Base-by-base conservation (phyloP, 306 rosid species). In the Senna siamea region DNA sequence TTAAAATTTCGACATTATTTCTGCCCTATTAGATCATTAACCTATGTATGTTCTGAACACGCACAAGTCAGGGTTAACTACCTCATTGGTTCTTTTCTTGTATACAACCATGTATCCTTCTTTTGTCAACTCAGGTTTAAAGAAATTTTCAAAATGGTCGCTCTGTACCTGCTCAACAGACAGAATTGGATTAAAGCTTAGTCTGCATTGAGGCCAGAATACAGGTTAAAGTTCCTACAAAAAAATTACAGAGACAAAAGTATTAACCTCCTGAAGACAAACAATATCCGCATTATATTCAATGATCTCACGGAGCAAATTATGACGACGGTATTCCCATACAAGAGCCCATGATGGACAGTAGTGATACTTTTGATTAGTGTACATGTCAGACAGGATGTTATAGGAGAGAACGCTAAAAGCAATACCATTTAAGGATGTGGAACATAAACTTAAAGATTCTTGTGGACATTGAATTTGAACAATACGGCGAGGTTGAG, bases 221-320 rank as follows among this genome's bases (percentile, higher is more conserved):
- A 44, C 40, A 22, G 13, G 17, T 26, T 56, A 44, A 35, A 54
- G 32, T 11, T 3, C 40, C 72, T 18, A 53, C 30, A 53, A 13
- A 53, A 9, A 12, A 19, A 20, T 0, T 26, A 26, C 2, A 44
- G 28, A 66, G 70, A 66, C 20, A n/a, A n/a, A 13, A 50, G 66
- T 14, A 17, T 40, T 50, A 18, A 81, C 85, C 88, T 84, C 88
- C 47, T 81, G 85, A 32, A 84, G 83, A 78, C 83, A 81, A 30
- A 84, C 58, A 53, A 84, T 84, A 68, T 74, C 83, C 11, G 85
- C 79, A 26, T 66, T 50, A 22, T 81, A 84, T 14, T 48, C 26
- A 30, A 74, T 37, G 43, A 84, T 84, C 69, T 81, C 85, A 4
- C 55, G 3, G 0, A 84, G 76, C 70, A 84, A 52, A 51, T 74